Conservation (phyloP, 768 basidiomycete genomes). For the Rhizopogon vinicolor region DNA sequence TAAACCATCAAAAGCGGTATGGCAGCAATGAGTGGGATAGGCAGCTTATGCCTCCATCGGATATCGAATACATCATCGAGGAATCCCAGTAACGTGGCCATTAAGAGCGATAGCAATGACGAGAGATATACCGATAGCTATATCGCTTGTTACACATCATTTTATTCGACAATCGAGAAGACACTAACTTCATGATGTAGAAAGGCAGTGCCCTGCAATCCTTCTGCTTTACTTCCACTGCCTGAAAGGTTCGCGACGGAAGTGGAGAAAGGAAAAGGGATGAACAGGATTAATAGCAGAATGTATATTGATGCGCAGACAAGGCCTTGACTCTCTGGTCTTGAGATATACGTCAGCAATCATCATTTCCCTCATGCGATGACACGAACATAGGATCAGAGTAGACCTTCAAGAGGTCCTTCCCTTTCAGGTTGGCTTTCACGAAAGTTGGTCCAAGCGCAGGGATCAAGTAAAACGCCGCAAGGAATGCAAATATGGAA, state of each 20-base stretch:
- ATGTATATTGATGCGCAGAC: slow-evolving; percentile 90
- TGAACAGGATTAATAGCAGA: slow-evolving; percentile 82
- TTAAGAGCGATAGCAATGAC: slow-evolving; percentile 84
- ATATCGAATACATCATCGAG: slow-evolving; percentile 98
- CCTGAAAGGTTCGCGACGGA: slow-evolving; percentile 46
- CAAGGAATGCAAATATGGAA: slow-evolving; percentile 76
- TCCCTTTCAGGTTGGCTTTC: slow-evolving; percentile 77
- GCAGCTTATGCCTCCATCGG: slow-evolving; percentile 96
- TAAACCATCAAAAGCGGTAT: slow-evolving; percentile 96
- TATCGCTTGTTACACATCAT: background rate
- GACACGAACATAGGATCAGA: slow-evolving; percentile 59
- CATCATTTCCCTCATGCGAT: background rate
- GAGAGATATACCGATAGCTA: slow-evolving; percentile 92
- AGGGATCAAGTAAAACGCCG: slow-evolving; percentile 77
- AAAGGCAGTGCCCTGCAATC: slow-evolving; percentile 38
- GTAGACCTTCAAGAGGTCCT: slow-evolving; percentile 83
- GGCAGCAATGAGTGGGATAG: slow-evolving; percentile 93
- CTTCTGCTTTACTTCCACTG: slow-evolving; percentile 43
- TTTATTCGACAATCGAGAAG: background rate
- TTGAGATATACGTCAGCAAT: slow-evolving; percentile 26
- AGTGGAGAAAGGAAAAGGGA: slow-evolving; percentile 91
- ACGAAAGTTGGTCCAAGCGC: slow-evolving; percentile 77
- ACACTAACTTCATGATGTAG: slow-evolving; percentile 69
- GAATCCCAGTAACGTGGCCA: slow-evolving; percentile 92
- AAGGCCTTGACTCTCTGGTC: slow-evolving; percentile 92